Evolutionary conservation across 257 asterid species (phyloP), one percentile per base, ranked within the genome.

Genomic region (Dorcoceras hygrometricum): DNA sequence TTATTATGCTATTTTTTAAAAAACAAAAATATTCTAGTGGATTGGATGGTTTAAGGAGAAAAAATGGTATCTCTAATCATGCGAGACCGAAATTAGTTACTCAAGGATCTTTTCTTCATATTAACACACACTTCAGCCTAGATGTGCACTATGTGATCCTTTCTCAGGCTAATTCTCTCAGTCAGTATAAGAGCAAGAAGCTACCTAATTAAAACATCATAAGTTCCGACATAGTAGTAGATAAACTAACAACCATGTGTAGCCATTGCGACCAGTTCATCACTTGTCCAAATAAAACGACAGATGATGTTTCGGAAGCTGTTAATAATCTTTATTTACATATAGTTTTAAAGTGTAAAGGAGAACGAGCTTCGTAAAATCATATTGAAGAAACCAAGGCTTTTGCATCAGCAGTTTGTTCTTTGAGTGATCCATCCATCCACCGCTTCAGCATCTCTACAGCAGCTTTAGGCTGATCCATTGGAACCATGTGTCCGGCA

Each of bases 401-500:
- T 65, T 80, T 75, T 0, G 79, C 71, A 39, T 75, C 76, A 11
- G 75, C 31, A 4, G 76, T 62, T 23, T 51, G 48, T 59, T 67
- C 68, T 11, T 86, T 70, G 67, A 91, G 95, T 1, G 95, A 81
- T 51, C 89, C 89, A 29, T 73, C 31, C 81, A 79, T 87, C 98
- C 98, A 91, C 83, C 87, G 82, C 77, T 82, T 76, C 77, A 91
- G 79, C 98, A 91, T 91, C 81, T 85, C 90, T 28, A 91, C 57
- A 14, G 98, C 79, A 68, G 96, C 91, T 73, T 86, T 79, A 48
- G 98, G 96, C 77, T 88, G 96, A 79, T 91, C 97, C 97, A 91
- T 91, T 18, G 97, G 97, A 71, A 91, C 97, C 97, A 91, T 91
- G 83, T 91, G 98, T 39, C 98, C 98, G 61, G 98, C 90, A 76